These are phyloP conservation scores for Neodidymelliopsis sp. DNA, from an alignment of 2,329 filamentous ascomycete genomes.

Conservation along the genomic window DNA sequence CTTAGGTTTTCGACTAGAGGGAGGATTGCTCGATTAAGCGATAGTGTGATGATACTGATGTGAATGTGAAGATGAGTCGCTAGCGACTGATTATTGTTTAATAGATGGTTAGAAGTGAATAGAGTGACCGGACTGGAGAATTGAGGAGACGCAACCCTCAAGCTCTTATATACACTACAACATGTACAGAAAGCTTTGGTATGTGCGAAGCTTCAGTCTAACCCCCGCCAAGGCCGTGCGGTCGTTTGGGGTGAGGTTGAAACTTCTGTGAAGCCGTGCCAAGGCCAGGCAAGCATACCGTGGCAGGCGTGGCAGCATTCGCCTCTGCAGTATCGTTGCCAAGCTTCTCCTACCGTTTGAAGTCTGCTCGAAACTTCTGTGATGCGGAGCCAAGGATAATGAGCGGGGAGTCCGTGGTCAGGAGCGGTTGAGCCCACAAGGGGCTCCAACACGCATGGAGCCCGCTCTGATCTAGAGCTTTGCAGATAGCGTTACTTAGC, in stretches of 20 bases:
- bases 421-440: slow-evolving; percentile 19
- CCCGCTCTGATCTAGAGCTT: slow-evolving; percentile 27
- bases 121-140: slow-evolving; percentile 50
- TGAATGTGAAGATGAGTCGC: slow-evolving; percentile 33
- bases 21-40: slow-evolving; percentile 22
- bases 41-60: slow-evolving; percentile 34
- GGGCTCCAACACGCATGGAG: slow-evolving; percentile 21
- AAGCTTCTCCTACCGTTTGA: slow-evolving; percentile 42
- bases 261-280: slow-evolving; percentile 51
- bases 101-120: slow-evolving; percentile 43
- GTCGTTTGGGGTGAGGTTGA: slow-evolving; percentile 46
- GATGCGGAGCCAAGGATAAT: slow-evolving; percentile 42
- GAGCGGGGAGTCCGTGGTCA: slow-evolving; percentile 28
- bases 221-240: slow-evolving; percentile 42
- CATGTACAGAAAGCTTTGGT: slow-evolving; percentile 17
- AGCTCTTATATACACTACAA: slow-evolving; percentile 38
- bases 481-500: slow-evolving; percentile 10
- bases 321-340: slow-evolving; percentile 26
- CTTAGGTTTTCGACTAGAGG: slow-evolving; percentile 13
- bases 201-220: slow-evolving; percentile 16
- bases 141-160: slow-evolving; percentile 32
- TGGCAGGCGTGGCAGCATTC: slow-evolving; percentile 31
- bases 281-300: slow-evolving; percentile 39
- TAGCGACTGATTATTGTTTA: slow-evolving; percentile 41
- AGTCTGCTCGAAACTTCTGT: slow-evolving; percentile 45